phyloP scores from a whole-genome alignment of 176 grass and related monocot genomes.

The Microstegium vimineum region DNA sequence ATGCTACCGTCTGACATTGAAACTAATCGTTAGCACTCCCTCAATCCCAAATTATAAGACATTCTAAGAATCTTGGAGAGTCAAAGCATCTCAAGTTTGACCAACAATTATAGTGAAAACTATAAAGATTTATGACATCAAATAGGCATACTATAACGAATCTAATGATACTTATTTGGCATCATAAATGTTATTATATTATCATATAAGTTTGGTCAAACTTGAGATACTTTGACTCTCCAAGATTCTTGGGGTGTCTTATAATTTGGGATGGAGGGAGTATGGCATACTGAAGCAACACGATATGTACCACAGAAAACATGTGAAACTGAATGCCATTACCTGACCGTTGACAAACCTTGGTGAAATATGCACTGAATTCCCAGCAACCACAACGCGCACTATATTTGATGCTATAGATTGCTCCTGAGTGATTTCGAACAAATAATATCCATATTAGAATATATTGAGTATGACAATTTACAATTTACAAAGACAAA shows the following conservation, averaged over 20 bases:
- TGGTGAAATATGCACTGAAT: conserved; percentile 75
- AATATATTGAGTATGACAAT: background rate
- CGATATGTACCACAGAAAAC: background rate
- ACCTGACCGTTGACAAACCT: conserved; percentile 82
- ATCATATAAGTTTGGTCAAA: too few species aligned
- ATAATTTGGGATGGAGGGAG: too few species aligned
- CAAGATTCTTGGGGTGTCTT: too few species aligned
- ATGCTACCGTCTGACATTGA: conserved; percentile 56
- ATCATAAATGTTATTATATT: too few species aligned
- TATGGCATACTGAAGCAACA: conserved; percentile 2
- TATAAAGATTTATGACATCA: too few species aligned
- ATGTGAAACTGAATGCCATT: conserved; percentile 18
- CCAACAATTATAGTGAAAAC: too few species aligned
- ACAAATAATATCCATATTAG: background rate
- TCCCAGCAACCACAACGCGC: conserved; percentile 77
- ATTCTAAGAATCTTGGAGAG: too few species aligned
- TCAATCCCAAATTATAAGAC: too few species aligned
- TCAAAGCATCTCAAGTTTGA: too few species aligned
- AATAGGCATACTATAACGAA: too few species aligned
- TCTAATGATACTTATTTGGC: too few species aligned
- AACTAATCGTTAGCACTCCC: background rate
- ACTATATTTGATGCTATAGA: conserved; percentile 77
- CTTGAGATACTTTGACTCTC: too few species aligned
- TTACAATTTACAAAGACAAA: conserved; percentile 29
- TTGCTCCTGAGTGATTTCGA: conserved; percentile 68